Evolutionary conservation across 208 protist species (phyloP).

Genomic region (Acanthamoeba royreba): DNA sequence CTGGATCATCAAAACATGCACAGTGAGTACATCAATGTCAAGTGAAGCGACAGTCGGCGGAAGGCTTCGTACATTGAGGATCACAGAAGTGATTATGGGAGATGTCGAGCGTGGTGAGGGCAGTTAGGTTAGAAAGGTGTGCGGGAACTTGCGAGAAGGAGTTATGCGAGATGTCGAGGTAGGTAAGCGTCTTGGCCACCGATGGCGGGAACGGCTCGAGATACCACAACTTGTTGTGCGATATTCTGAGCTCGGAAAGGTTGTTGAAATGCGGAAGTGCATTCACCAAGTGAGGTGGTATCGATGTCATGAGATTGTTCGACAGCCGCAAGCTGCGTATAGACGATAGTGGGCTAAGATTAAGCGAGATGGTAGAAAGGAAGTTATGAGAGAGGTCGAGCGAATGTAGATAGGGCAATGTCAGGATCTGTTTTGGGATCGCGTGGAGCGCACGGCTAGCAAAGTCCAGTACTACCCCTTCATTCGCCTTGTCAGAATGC

Average conservation of each 20-base stretch:
- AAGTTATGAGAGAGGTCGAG: slow-evolving; percentile 26
- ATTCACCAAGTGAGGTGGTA: neutral
- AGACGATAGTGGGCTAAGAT: neutral
- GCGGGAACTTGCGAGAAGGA: neutral
- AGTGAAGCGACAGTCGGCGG: neutral
- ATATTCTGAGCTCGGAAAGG: neutral
- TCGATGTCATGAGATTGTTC: neutral
- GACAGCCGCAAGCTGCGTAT: neutral
- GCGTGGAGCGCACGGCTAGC: neutral
- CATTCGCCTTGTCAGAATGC: neutral
- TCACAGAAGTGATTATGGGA: neutral
- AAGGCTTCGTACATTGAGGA: neutral
- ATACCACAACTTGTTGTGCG: slow-evolving; percentile 7
- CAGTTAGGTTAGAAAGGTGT: neutral
- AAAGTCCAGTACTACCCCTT: neutral
- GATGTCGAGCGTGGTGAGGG: neutral
- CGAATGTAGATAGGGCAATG: neutral
- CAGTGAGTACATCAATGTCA: neutral
- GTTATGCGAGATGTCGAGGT: slow-evolving; percentile 1
- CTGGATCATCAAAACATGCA: too few species aligned
- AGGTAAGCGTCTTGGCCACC: neutral
- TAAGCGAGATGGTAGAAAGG: neutral
- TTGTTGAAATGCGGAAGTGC: neutral
- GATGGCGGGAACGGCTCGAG: neutral
- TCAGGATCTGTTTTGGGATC: neutral